Conservation (phyloP, 2,329 filamentous ascomycete species). For the Akanthomyces lecanii region DNA sequence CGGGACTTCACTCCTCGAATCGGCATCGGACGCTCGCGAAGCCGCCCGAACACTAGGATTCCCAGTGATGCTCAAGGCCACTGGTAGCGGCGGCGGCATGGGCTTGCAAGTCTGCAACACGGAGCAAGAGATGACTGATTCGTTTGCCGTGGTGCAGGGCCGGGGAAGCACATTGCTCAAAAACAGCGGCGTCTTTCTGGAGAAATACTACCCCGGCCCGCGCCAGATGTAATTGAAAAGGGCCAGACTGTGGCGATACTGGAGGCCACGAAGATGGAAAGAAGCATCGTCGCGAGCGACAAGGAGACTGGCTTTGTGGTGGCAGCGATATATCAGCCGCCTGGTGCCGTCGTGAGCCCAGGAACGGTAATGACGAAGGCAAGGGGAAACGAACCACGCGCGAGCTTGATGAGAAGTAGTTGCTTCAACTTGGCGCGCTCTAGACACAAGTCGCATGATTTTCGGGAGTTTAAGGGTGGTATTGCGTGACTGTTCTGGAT, state of each 20-base stretch:
- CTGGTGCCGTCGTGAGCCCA: slow-evolving; percentile 13
- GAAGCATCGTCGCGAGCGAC: slow-evolving; percentile 32
- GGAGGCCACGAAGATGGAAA: slow-evolving; percentile 57
- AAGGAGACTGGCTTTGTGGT: background rate
- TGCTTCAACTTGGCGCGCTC: too few relatives aligned
- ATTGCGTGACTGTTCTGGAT: too few relatives aligned
- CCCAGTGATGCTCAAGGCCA: slow-evolving; percentile 36
- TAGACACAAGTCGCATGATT: slow-evolving; percentile 22
- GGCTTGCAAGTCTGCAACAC: slow-evolving; percentile 18
- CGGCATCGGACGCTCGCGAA: background rate
- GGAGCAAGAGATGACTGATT: background rate
- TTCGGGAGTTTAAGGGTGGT: too few relatives aligned
- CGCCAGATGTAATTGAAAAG: slow-evolving; percentile 35
- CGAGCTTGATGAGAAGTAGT: too few relatives aligned
- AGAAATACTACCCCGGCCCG: slow-evolving; percentile 33
- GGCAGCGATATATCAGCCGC: background rate
- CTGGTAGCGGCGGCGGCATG: slow-evolving; percentile 40
- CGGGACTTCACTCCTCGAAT: slow-evolving; percentile 20
- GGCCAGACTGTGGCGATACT: slow-evolving; percentile 43
- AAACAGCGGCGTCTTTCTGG: slow-evolving; percentile 30
- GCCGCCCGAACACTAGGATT: background rate
- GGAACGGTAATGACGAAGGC: background rate
- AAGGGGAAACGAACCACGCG: background rate
- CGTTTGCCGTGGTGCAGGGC: background rate
- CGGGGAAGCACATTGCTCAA: slow-evolving; percentile 20